phyloP scores from a whole-genome alignment of 2,329 filamentous ascomycete genomes.

The Aspergillus pseudoviridinutans region DNA sequence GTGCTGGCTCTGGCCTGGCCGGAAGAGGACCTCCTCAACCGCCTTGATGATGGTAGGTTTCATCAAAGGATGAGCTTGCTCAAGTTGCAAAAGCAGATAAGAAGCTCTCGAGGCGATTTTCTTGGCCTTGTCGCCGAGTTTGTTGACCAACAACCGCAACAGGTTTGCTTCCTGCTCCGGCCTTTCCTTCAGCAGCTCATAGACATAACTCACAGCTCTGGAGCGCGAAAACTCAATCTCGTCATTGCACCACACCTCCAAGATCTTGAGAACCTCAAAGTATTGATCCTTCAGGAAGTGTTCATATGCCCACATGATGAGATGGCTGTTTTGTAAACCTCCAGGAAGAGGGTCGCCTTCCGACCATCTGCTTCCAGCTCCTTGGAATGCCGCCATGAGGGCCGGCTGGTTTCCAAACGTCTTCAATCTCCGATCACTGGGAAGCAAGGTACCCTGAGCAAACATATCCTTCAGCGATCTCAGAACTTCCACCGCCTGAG shows the following conservation, averaged over 20 bases:
- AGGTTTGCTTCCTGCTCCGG: constrained; percentile 96
- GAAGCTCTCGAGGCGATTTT: constrained; percentile 94
- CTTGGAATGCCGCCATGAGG: constrained; percentile 67
- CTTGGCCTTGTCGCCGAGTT: constrained; percentile 89
- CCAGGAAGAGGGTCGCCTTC: constrained; percentile 67
- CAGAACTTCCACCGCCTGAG: constrained; percentile 87
- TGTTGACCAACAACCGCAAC: constrained; percentile 87
- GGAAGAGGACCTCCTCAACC: constrained; percentile 84
- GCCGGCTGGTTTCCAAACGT: constrained; percentile 76
- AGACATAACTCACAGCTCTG: constrained; percentile 85
- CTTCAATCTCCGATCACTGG: constrained; percentile 73
- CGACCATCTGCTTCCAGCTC: constrained; percentile 61
- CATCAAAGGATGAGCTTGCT: constrained; percentile 88
- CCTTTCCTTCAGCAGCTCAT: constrained; percentile 86
- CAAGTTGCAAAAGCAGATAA: constrained; percentile 85
- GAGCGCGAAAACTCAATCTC: constrained; percentile 92
- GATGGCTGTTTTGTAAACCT: constrained; percentile 67
- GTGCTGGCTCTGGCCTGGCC: constrained; percentile 79
- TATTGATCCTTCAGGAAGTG: constrained; percentile 93
- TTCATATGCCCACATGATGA: constrained; percentile 88
- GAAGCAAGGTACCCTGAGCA: constrained; percentile 80
- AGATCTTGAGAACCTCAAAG: constrained; percentile 85
- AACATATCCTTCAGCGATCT: constrained; percentile 92
- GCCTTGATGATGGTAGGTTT: constrained; percentile 79
- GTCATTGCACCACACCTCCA: constrained; percentile 91